Evolutionary conservation across 1,284 basidiomycete genomes (phyloP).

Genomic region (Athelia sp.): DNA sequence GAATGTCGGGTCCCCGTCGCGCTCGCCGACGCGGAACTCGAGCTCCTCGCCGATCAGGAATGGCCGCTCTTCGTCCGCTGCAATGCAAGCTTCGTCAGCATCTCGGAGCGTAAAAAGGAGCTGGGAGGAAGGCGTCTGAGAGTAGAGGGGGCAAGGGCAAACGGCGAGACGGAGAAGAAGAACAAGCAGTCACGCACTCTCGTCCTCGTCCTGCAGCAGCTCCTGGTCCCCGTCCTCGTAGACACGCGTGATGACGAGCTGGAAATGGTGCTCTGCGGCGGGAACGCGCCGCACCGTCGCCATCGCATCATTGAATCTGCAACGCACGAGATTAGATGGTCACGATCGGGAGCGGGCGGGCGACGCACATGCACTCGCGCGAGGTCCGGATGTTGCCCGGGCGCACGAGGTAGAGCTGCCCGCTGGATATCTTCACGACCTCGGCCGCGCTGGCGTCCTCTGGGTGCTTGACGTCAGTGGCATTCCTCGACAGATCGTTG

Average conservation of each 20-base stretch:
- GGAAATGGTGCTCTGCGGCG: constrained; percentile 84
- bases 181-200: constrained; percentile 57
- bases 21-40: constrained; percentile 72
- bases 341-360: neutral
- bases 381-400: constrained; percentile 88
- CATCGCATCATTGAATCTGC: constrained; percentile 95
- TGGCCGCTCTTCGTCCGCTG: constrained; percentile 87
- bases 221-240: constrained; percentile 96
- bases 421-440: constrained; percentile 91
- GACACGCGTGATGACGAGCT: constrained; percentile 93
- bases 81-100: too few species aligned
- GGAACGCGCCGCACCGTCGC: constrained; percentile 87
- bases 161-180: constrained; percentile 1
- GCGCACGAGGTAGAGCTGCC: constrained; percentile 88
- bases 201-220: constrained; percentile 90
- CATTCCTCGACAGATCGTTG: neutral
- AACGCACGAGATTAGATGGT: too few species aligned
- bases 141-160: too few species aligned
- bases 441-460: constrained; percentile 87
- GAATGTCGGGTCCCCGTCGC: constrained; percentile 80
- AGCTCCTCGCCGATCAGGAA: constrained; percentile 91
- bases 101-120: constrained; percentile 10
- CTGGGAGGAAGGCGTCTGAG: too few species aligned
- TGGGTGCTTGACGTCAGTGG: constrained; percentile 13
- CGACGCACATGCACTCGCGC: constrained; percentile 95